Evolutionary conservation across 2,329 filamentous ascomycete genomes (phyloP), one percentile per base, ranked within the genome.

Genomic region (Neonectria sp.): DNA sequence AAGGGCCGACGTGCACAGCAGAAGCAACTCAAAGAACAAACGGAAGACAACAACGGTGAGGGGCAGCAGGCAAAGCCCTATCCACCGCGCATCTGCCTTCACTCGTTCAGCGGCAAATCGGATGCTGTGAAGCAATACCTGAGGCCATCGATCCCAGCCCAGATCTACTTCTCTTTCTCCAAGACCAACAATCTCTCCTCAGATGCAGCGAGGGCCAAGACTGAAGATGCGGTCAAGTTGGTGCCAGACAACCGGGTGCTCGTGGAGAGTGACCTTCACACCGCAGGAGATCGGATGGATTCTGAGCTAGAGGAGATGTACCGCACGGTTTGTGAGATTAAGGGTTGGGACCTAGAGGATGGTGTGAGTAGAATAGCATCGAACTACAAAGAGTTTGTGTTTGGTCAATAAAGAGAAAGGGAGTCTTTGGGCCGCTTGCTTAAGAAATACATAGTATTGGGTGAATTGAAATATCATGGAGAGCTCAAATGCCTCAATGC

Each of bases 151-250:
- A 89, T 95, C 5, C 95, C 95, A 0, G 89, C 90, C 0, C 86
- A 90, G 21, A 86, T 97, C 13, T 98, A 90, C 80, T 95, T 97
- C 72, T 97, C 94, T 0, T 97, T 98, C 76, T 97, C 93, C 0
- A 87, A 86, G 0, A 89, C 89, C 0, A 92, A 97, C 71, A 98
- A 97, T 75, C 87, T 94, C 73, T 85, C 86, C 6, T 82, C 86
- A 2, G 77, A 65, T 71, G 84, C 72, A 78, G 85, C 81, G 62
- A 83, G 80, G 76, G 78, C 68, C 40, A 83, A 83, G 69, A 88
- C 89, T 60, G 88, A 88, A 3, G 86, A 89, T 35, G 90, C 93
- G 15, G 86, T 97, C 43, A 88, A 86, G 65, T 85, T 86, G 2
- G 85, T 96, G 1, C 95, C 95, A 0, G 91, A 94, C 71, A 88